Base-by-base conservation (phyloP, 2,329 filamentous ascomycete species). In the Pseudogymnoascus sp. region DNA sequence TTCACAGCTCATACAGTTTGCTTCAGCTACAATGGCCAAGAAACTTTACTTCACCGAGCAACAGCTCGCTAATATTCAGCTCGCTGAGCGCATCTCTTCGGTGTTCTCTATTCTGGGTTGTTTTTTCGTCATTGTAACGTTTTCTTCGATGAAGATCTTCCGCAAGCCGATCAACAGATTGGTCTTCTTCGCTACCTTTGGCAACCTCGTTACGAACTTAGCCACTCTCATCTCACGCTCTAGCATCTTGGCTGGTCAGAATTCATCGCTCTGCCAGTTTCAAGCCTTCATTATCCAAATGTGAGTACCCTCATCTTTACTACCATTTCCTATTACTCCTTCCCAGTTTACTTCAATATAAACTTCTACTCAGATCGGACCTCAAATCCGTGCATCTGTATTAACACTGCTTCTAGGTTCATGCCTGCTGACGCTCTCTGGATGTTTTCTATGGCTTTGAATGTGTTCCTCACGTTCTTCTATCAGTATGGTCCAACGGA, bases 151-250 rank as follows among this genome's bases (percentile, higher is more conserved):
- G 28, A 81, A 80, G 14, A 81, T 82, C 4, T 95, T 95, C 72
- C 89, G 89, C 70, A 93, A 93, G 71, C 89, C 90, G 12, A 92
- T 95, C 76, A 95, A 95, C 71, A 82, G 91, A 14, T 81, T 96
- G 0, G 87, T 93, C 5, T 93, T 96, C 73, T 95, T 89, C 73
- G 90, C 91, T 5, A 89, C 89, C 0, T 89, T 90, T 71, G 91
- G 90, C 6, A 96, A 96, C 70, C 81, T 93, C 69, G 79, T 91
- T 75, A 85, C 84, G 65, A 93, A 91, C 72, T 81, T 91, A 14
- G 90, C 86, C 0, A 92, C 90, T 0, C 75, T 93, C 34, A 90
- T 95, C 70, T 86, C 88, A 0, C 81, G 83, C 36, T 79, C 81
- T 1, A 89, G 85, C 37, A 40, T 72, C 6, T 16, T 31, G 1